These are phyloP conservation scores for Byssothecium circinans DNA, from an alignment of 2,329 filamentous ascomycete species.

Conservation along the genomic window DNA sequence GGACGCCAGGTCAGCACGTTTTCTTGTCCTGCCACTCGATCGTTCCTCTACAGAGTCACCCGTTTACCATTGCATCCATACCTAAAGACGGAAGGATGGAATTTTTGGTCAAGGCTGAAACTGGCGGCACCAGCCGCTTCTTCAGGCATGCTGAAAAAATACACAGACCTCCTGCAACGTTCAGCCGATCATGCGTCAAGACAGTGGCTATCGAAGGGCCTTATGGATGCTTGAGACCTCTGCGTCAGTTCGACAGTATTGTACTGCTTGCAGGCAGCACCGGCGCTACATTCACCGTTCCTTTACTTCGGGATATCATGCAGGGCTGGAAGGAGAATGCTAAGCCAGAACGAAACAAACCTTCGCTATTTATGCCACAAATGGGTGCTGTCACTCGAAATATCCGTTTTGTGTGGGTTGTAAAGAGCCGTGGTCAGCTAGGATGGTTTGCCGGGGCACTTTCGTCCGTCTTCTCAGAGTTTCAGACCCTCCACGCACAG, in stretches of 20 bases:
- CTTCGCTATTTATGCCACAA: conserved; percentile 22
- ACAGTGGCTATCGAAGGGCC: conserved; percentile 57
- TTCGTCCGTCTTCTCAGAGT: conserved; percentile 48
- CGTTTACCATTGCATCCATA: conserved; percentile 64
- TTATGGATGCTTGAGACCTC: conserved; percentile 54
- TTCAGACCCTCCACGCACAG: conserved; percentile 42
- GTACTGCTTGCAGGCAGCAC: conserved; percentile 62
- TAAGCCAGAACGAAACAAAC: conserved; percentile 3
- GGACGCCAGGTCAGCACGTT: conserved; percentile 65
- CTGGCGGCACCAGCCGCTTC: conserved; percentile 56
- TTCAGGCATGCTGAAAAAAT: conserved; percentile 54
- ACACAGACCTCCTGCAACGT: conserved; percentile 13
- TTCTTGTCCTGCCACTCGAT: conserved; percentile 62
- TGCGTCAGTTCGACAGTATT: conserved; percentile 63
- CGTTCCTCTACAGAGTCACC: conserved; percentile 63
- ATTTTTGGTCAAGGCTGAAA: conserved; percentile 58
- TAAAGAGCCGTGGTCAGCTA: conserved; percentile 57
- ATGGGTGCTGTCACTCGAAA: conserved; percentile 49
- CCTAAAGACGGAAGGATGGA: conserved; percentile 59
- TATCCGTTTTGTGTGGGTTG: conserved; percentile 61
- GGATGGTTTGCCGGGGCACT: conserved; percentile 58
- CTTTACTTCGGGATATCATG: conserved; percentile 59
- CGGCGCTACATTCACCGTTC: conserved; percentile 61
- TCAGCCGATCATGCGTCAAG: conserved; percentile 20
- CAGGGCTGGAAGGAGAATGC: conserved; percentile 46